Conservation (phyloP, 257 asterid species). For the Rauvolfia tetraphylla region DNA sequence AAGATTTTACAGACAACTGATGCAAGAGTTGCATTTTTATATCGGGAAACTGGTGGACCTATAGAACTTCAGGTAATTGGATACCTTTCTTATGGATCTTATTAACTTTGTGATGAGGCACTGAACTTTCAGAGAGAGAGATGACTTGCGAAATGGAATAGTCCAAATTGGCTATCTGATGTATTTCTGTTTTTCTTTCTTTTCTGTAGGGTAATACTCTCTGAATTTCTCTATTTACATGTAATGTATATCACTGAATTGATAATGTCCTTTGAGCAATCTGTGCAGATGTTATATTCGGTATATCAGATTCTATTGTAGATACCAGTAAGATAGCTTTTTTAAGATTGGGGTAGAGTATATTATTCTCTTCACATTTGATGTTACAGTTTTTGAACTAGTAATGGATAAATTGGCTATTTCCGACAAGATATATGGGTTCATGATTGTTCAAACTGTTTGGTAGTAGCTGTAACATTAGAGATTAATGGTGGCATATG, state of each 20-base stretch:
- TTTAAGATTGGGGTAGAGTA: background rate
- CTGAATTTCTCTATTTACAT: background rate
- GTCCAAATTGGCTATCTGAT: background rate
- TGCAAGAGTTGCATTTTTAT: slow-evolving; percentile 72
- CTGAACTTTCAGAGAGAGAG: background rate
- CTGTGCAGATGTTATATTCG: background rate
- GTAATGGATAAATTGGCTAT: background rate
- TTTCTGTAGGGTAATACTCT: background rate
- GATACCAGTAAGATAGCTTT: background rate
- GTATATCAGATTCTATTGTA: background rate
- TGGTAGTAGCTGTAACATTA: background rate
- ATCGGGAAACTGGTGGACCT: slow-evolving; percentile 50
- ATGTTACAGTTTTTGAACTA: too few species aligned
- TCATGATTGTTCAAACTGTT: background rate
- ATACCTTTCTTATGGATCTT: background rate
- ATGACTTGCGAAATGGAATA: background rate
- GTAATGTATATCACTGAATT: background rate
- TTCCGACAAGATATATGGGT: background rate
- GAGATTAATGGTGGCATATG: background rate
- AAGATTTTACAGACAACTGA: slow-evolving; percentile 70
- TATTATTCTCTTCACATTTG: too few species aligned
- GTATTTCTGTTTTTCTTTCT: background rate
- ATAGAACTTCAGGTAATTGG: slow-evolving; percentile 68
- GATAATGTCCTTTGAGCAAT: background rate
- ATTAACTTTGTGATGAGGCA: background rate